Evolutionary conservation across 2,329 filamentous ascomycete genomes (phyloP).

Genomic region (Macrophomina phaseolina): DNA sequence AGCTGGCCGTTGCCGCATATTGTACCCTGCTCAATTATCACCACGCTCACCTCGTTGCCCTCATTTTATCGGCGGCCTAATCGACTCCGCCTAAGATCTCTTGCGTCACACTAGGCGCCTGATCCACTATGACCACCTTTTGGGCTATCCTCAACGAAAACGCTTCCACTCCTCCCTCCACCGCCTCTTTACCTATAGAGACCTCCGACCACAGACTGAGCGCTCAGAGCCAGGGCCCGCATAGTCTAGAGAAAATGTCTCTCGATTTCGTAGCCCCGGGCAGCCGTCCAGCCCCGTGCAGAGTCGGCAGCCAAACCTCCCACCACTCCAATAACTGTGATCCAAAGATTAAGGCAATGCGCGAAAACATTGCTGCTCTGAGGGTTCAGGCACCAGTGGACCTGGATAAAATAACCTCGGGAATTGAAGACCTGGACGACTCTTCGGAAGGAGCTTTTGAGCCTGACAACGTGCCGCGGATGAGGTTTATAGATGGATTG

Average conservation of each 20-base stretch:
- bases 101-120: not conserved
- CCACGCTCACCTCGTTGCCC: not conserved
- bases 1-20: no score
- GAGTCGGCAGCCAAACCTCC: not conserved
- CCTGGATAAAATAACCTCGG: no score
- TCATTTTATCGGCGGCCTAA: not conserved
- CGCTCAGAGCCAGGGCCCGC: slow-evolving; percentile 9
- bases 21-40: not conserved
- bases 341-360: no score
- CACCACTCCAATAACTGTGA: not conserved
- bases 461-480: no score
- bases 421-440: no score
- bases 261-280: slow-evolving; percentile 27
- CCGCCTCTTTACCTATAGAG: not conserved
- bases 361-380: no score
- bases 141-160: slow-evolving; percentile 27
- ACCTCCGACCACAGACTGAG: not conserved
- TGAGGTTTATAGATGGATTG: no score
- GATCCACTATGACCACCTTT: slow-evolving; percentile 19
- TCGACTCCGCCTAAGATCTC: not conserved
- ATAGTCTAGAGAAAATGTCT: slow-evolving; percentile 27
- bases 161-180: not conserved
- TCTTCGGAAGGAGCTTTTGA: no score
- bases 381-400: no score
- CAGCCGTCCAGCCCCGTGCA: slow-evolving; percentile 14